Base-by-base conservation (phyloP, 805 yeast species). In the Blastobotrys peoriensis region DNA sequence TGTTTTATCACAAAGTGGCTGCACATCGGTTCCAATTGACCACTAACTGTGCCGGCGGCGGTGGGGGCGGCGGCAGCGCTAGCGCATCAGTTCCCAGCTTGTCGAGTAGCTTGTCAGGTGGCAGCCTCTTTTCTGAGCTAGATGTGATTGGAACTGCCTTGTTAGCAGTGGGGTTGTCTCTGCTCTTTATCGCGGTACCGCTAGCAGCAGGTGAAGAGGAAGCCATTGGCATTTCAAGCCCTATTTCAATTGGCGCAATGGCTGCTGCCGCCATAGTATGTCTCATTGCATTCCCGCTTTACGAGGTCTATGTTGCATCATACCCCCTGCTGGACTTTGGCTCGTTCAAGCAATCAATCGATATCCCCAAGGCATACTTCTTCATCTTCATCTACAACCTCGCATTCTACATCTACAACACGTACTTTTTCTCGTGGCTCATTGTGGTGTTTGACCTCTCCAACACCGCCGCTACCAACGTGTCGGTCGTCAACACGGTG, bases 291-390 rank as follows among this genome's bases (percentile, higher is more conserved):
- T 40, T 45, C 37, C 46, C 23, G 43, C 28, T 28, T 19, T 45
- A 23, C 10, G 40, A 4, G 50, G 54, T 36, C 48, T 63, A 23
- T 60, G 63, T 21, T 48, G 54, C 16, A 52, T 66, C 42, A 55
- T 65, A 15, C 58, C 67, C 3, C 67, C 67, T 43, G 67, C 66
- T 47, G 73, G 68, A 46, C 51, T 59, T 4, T 68, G 65, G 43
- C 52, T 65, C 22, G 20, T 2, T 63, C 59, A 44, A 56, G 54
- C 17, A 57, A 65, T 4, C 50, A 65, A 13, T 25, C 10, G 6
- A 53, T 56, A 2, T 68, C 66, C 4, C 10, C 6, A 30, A 18
- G 22, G 19, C 18, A 8, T 40, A 15, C 19, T 4, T 40, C 19
- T 48, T 41, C 30, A 40, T 38, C 6, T 49, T 60, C 1, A 47